phyloP scores from a whole-genome alignment of 106 monocot species.

The Vanilla planifolia region DNA sequence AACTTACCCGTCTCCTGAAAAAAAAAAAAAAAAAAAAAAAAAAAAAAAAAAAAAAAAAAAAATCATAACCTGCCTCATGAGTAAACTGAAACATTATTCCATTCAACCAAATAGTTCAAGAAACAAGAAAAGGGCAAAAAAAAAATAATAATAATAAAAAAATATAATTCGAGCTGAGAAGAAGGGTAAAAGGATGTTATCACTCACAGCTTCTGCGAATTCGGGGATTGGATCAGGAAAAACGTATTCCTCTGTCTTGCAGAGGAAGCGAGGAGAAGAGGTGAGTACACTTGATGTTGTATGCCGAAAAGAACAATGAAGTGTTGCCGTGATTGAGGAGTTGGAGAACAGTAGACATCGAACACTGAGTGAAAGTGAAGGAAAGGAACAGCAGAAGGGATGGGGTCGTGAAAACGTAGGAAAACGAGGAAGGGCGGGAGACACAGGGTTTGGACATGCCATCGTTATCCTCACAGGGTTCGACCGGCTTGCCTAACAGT shows the following conservation, averaged over 20 bases:
- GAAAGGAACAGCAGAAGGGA: not conserved
- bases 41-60: too few species aligned
- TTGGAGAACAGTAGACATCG: not conserved
- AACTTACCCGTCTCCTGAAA: conserved; percentile 59
- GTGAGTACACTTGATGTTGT: not conserved
- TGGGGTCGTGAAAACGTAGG: not conserved
- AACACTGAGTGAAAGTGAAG: not conserved
- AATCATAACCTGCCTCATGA: too few species aligned
- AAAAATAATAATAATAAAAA: too few species aligned
- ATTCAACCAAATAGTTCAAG: too few species aligned
- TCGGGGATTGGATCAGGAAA: conserved; percentile 71
- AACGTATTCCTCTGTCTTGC: conserved; percentile 39
- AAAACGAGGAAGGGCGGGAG: not conserved
- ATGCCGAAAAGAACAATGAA: not conserved
- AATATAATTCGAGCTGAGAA: not conserved
- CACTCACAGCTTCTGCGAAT: conserved; percentile 53
- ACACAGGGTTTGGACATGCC: not conserved
- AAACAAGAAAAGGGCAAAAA: too few species aligned
- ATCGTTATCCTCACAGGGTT: conserved; percentile 1
- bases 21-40: too few species aligned
- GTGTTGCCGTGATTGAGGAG: not conserved
- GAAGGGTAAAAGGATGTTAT: not conserved
- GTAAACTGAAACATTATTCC: too few species aligned
- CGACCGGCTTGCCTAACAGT: too few species aligned
- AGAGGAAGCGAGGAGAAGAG: conserved; percentile 3